Conservation (phyloP, 2,329 filamentous ascomycete species). For the Lachnellula hyalina region DNA sequence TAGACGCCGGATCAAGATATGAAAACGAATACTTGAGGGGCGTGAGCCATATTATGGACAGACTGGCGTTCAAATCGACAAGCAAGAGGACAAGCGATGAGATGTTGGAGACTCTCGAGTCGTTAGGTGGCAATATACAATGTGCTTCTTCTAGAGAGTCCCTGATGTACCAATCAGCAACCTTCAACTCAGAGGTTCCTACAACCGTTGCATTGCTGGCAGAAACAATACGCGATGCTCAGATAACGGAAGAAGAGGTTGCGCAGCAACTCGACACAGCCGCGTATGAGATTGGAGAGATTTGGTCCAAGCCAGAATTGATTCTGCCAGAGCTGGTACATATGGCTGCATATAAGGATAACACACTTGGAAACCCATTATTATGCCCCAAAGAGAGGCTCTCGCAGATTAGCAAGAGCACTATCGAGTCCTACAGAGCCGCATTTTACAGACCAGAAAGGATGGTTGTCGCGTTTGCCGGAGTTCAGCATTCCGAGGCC, state of each 20-base stretch:
- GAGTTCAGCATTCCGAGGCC: slow-evolving; percentile 76
- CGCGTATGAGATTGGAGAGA: slow-evolving; percentile 92
- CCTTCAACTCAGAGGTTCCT: slow-evolving; percentile 89
- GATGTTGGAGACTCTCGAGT: slow-evolving; percentile 84
- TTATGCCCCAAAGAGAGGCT: slow-evolving; percentile 85
- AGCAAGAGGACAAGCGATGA: slow-evolving; percentile 66
- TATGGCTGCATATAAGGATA: slow-evolving; percentile 91
- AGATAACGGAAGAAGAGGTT: slow-evolving; percentile 82
- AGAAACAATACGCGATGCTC: slow-evolving; percentile 85
- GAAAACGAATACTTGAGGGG: slow-evolving; percentile 81
- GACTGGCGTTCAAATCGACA: slow-evolving; percentile 90
- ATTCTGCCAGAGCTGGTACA: slow-evolving; percentile 94
- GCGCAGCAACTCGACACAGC: slow-evolving; percentile 82
- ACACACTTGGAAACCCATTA: slow-evolving; percentile 90
- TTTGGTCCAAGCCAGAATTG: slow-evolving; percentile 95
- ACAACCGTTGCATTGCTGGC: slow-evolving; percentile 78
- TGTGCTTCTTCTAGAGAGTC: slow-evolving; percentile 93
- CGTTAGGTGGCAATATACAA: slow-evolving; percentile 90
- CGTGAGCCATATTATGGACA: slow-evolving; percentile 93
- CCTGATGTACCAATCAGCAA: slow-evolving; percentile 98
- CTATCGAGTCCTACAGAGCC: slow-evolving; percentile 73
- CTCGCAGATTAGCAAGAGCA: slow-evolving; percentile 63
- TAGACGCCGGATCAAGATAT: slow-evolving; percentile 92
- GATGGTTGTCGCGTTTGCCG: slow-evolving; percentile 93
- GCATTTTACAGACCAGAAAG: slow-evolving; percentile 84